Percentiles rank a stretch among this genome's conserved stretches.
These are phyloP conservation scores for Spergularia bocconei DNA, from an alignment of 148 eudicot genomes.

Conservation along the genomic window DNA sequence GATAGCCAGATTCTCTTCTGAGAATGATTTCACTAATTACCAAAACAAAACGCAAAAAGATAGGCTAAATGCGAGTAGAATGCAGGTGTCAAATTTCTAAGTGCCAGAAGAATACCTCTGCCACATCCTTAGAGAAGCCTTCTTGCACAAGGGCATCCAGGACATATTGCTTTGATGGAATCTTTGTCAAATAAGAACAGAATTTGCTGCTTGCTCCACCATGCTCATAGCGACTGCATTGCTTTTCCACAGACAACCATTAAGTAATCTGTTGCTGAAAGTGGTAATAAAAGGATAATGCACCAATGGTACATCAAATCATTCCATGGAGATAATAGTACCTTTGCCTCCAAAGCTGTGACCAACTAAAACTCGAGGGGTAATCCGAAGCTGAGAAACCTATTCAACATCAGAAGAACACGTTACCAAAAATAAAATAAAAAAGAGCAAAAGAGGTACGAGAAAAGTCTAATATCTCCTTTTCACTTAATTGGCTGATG, in stretches of 20 bases:
- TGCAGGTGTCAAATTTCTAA: background rate
- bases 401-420: conserved; percentile 24
- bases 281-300: background rate
- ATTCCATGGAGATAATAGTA: conserved; percentile 22
- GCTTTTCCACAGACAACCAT: conserved; percentile 21
- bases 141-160: conserved; percentile 58
- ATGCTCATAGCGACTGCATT: conserved; percentile 89
- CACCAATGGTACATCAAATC: background rate
- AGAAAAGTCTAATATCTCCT: background rate
- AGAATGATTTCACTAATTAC: background rate
- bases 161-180: conserved; percentile 68
- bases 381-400: conserved; percentile 70
- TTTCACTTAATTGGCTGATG: no score
- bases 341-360: conserved; percentile 99
- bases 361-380: conserved; percentile 85
- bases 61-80: background rate
- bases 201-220: conserved; percentile 86
- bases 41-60: conserved; percentile 9
- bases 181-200: conserved; percentile 47
- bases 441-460: background rate
- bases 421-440: background rate
- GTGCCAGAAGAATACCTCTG: conserved; percentile 50
- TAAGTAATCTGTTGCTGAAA: conserved; percentile 18
- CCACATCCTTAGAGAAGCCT: conserved; percentile 86
- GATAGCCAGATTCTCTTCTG: background rate